Percentiles rank a stretch among this genome's conserved stretches.
Evolutionary conservation across 768 basidiomycete genomes (phyloP).

Genomic region (Suillus clintonianus): DNA sequence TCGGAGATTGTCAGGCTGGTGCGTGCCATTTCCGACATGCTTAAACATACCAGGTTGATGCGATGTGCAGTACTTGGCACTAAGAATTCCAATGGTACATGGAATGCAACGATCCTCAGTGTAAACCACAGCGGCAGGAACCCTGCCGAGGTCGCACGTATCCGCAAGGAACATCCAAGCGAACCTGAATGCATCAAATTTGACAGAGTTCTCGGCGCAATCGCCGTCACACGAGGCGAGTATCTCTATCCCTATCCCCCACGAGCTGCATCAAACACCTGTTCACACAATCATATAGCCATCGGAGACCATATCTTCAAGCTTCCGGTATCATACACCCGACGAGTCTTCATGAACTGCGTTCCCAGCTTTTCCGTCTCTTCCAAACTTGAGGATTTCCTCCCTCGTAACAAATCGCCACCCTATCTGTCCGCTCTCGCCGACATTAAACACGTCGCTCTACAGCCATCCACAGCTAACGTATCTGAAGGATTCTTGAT

Average conservation of each 20-base stretch:
- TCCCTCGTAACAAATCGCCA: conserved; percentile 49
- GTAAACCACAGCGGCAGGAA: conserved; percentile 53
- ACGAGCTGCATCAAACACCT: background rate
- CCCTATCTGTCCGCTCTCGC: conserved; percentile 52
- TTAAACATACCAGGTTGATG: background rate
- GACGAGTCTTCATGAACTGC: conserved; percentile 46
- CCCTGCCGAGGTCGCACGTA: conserved; percentile 38
- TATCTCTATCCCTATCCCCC: background rate
- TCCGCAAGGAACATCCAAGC: conserved; percentile 51
- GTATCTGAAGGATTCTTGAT: conserved; percentile 38
- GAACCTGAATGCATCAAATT: conserved; percentile 41
- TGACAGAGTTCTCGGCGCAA: conserved; percentile 52
- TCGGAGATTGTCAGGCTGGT: conserved; percentile 61
- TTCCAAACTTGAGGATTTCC: conserved; percentile 41
- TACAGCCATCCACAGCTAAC: conserved; percentile 22
- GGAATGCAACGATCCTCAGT: conserved; percentile 44
- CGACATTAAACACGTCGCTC: conserved; percentile 43
- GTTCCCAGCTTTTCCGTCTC: conserved; percentile 38
- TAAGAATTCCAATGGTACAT: conserved; percentile 33
- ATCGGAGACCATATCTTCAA: conserved; percentile 59
- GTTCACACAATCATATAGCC: conserved; percentile 33
- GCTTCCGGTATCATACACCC: conserved; percentile 48
- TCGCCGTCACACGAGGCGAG: conserved; percentile 58
- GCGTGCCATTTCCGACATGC: conserved; percentile 8
- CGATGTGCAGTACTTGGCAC: conserved; percentile 42